These are phyloP conservation scores for Sporodiniella umbellata DNA, from an alignment of 371 early-diverging fungal species.

Conservation along the genomic window DNA sequence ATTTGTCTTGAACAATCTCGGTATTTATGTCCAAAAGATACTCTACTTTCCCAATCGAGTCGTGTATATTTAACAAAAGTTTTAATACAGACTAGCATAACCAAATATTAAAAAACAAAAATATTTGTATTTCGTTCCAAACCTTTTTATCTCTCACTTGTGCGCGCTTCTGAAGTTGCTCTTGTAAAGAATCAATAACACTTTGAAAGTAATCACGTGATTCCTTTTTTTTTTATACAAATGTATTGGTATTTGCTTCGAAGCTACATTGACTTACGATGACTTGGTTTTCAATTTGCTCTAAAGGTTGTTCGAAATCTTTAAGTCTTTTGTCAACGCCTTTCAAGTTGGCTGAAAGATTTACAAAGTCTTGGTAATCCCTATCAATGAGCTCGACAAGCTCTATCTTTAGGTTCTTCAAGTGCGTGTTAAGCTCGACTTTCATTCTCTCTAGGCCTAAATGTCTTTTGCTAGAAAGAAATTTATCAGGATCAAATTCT, in stretches of 20 bases:
- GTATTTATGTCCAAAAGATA: conserved; percentile 60
- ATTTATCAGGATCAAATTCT: conserved; percentile 59
- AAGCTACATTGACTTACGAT: conserved; percentile 36
- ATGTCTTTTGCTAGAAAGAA: conserved; percentile 64
- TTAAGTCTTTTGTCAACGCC: conserved; percentile 73
- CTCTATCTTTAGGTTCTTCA: conserved; percentile 64
- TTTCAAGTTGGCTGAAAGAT: conserved; percentile 74
- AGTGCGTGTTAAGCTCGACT: conserved; percentile 58
- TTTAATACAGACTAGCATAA: conserved; percentile 58
- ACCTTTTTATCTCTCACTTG: conserved; percentile 71
- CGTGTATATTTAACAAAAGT: conserved; percentile 67
- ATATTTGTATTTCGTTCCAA: neutral
- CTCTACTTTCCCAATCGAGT: conserved; percentile 75
- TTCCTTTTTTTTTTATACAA: conserved; percentile 20
- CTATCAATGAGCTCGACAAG: conserved; percentile 79
- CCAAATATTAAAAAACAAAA: neutral
- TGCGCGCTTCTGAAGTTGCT: conserved; percentile 59
- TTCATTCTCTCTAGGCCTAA: conserved; percentile 67
- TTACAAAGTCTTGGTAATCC: conserved; percentile 82
- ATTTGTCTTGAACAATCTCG: conserved; percentile 21
- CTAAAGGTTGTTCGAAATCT: conserved; percentile 57
- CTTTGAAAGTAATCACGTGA: conserved; percentile 50
- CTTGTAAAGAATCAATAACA: conserved; percentile 53
- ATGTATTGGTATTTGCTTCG: neutral
- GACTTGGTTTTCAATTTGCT: conserved; percentile 55